Percentiles rank a stretch among this genome's conserved stretches.
Conservation (phyloP, 2,329 filamentous ascomycete genomes). For the Pseudogymnoascus sp. region DNA sequence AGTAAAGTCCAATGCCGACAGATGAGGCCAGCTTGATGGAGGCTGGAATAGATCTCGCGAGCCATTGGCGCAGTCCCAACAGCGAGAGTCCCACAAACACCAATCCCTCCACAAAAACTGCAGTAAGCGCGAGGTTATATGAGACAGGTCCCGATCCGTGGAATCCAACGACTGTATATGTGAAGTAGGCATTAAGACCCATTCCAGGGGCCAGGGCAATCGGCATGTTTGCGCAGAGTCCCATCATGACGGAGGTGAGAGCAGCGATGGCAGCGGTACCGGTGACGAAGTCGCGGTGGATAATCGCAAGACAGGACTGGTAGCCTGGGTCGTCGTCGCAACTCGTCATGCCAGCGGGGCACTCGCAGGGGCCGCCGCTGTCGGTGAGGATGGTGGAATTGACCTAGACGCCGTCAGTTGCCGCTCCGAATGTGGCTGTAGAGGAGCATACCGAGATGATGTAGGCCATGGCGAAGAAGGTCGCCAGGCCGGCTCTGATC, state of each 20-base stretch:
- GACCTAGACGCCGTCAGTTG: slow-evolving; percentile 41
- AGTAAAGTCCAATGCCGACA: slow-evolving; percentile 77
- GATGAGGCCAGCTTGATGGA: slow-evolving; percentile 84
- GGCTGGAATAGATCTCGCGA: slow-evolving; percentile 72
- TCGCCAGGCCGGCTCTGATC: slow-evolving; percentile 73
- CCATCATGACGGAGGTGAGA: slow-evolving; percentile 75
- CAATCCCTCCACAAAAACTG: slow-evolving; percentile 82
- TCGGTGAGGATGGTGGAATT: slow-evolving; percentile 50
- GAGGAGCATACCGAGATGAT: slow-evolving; percentile 50
- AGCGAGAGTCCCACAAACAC: slow-evolving; percentile 76
- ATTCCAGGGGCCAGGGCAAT: slow-evolving; percentile 68
- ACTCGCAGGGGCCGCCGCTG: slow-evolving; percentile 70
- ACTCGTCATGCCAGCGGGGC: slow-evolving; percentile 48
- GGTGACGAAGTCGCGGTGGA: slow-evolving; percentile 65
- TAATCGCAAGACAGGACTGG: slow-evolving; percentile 49
- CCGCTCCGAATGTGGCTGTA: slow-evolving; percentile 23
- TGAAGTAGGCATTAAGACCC: slow-evolving; percentile 83
- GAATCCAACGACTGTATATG: slow-evolving; percentile 68
- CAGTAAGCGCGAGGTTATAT: slow-evolving; percentile 70
- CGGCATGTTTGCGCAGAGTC: slow-evolving; percentile 68
- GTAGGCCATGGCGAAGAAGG: slow-evolving; percentile 62
- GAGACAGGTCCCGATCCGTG: slow-evolving; percentile 68
- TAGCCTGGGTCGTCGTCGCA: slow-evolving; percentile 54
- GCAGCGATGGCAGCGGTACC: slow-evolving; percentile 78
- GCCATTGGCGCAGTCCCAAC: slow-evolving; percentile 78